Conservation (phyloP, 495 filamentous ascomycete species). For the Hypoxylon intermedium region DNA sequence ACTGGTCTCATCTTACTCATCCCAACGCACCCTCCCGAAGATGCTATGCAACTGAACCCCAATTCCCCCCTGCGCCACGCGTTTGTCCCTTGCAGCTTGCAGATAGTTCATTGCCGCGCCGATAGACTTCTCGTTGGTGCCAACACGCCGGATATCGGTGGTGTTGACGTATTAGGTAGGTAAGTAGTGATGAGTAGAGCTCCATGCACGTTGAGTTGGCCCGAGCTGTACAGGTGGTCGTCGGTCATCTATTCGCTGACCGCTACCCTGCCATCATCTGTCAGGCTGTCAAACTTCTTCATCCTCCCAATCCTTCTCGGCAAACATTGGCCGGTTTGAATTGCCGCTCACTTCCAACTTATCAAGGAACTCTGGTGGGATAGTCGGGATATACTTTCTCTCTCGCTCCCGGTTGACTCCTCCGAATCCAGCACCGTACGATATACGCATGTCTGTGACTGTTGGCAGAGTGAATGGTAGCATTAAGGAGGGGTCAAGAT, state of each 20-base stretch:
- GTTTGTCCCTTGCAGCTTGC: conserved; percentile 48
- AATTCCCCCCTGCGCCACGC: conserved; percentile 31
- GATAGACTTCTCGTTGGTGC: conserved; percentile 28
- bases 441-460: conserved; percentile 95
- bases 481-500: conserved; percentile 89
- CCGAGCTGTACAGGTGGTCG: conserved; percentile 13
- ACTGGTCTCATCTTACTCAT: conserved; percentile 36
- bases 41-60: conserved; percentile 30
- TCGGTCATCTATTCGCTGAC: conserved; percentile 20
- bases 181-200: conserved; percentile 34
- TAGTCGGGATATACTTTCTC: conserved; percentile 94
- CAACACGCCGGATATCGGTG: conserved; percentile 35
- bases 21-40: conserved; percentile 37
- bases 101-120: conserved; percentile 36
- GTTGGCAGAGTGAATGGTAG: conserved; percentile 93
- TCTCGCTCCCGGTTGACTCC: conserved; percentile 90
- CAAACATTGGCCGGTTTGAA: conserved; percentile 49
- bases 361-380: conserved; percentile 90
- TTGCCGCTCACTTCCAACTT: conserved; percentile 73
- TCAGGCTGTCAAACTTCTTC: conserved; percentile 51
- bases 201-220: conserved; percentile 38
- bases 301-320: conserved; percentile 59
- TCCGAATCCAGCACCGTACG: conserved; percentile 92
- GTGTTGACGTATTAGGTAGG: conserved; percentile 31
- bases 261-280: conserved; percentile 11